Percentiles rank a stretch among this genome's conserved stretches.
Evolutionary conservation across 2,329 filamentous ascomycete species (phyloP).

Genomic region (Botryosphaeria agaves): DNA sequence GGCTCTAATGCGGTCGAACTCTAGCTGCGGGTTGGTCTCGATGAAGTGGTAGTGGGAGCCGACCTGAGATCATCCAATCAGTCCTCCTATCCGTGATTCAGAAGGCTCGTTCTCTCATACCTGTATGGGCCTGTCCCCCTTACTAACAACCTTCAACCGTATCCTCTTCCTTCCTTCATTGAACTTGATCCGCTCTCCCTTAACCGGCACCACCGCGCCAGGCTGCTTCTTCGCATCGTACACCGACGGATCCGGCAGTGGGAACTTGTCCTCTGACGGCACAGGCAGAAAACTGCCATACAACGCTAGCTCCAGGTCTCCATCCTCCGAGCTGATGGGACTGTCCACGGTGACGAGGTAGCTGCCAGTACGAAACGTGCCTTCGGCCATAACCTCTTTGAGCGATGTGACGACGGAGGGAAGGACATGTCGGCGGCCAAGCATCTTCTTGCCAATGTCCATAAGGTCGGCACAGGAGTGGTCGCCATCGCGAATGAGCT

Average conservation of each 20-base stretch:
- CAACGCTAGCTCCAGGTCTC: conserved; percentile 68
- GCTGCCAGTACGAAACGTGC: conserved; percentile 78
- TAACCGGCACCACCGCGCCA: conserved; percentile 60
- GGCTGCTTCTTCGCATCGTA: conserved; percentile 55
- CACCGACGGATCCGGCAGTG: conserved; percentile 42
- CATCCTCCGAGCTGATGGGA: conserved; percentile 72
- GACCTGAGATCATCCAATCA: conserved; percentile 26
- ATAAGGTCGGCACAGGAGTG: conserved; percentile 89
- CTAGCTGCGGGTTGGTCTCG: conserved; percentile 78
- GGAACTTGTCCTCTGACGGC: conserved; percentile 51
- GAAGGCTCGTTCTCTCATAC: conserved; percentile 23
- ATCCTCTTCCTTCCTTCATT: conserved; percentile 62
- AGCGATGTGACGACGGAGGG: conserved; percentile 67
- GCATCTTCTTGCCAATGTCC: conserved; percentile 77
- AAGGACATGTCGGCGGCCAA: conserved; percentile 80
- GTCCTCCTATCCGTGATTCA: not conserved
- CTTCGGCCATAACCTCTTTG: conserved; percentile 78
- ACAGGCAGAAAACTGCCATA: conserved; percentile 85
- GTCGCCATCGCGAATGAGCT: conserved; percentile 89
- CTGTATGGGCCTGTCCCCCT: conserved; percentile 79
- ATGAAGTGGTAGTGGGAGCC: conserved; percentile 95
- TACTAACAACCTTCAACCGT: conserved; percentile 61
- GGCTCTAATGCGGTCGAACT: conserved; percentile 68
- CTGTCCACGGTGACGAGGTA: conserved; percentile 92
- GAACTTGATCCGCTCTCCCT: conserved; percentile 46